Evolutionary conservation across 2,329 filamentous ascomycete genomes (phyloP).

Genomic region (Alternaria gansuensis): DNA sequence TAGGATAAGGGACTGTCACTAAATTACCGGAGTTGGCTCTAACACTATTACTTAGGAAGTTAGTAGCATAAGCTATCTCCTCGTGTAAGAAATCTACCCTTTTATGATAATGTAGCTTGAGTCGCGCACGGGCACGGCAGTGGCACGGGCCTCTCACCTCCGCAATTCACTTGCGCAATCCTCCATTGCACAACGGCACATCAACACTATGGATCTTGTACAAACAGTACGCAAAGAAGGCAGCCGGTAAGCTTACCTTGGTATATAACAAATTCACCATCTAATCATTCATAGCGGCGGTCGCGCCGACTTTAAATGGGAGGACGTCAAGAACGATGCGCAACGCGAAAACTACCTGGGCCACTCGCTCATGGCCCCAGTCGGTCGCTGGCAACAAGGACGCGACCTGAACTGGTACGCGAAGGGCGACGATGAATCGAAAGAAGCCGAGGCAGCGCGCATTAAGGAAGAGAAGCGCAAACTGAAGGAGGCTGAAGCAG

Average conservation of each 20-base stretch:
- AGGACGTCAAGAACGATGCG: slow-evolving; percentile 84
- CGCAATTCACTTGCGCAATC: slow-evolving; percentile 24
- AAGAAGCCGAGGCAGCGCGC: slow-evolving; percentile 67
- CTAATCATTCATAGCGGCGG: slow-evolving; percentile 69
- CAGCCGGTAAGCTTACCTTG: slow-evolving; percentile 63
- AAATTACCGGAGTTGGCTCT: too few species aligned
- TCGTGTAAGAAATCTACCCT: too few species aligned
- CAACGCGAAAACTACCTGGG: slow-evolving; percentile 93
- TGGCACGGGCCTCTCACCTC: slow-evolving; percentile 34
- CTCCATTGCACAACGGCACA: slow-evolving; percentile 3
- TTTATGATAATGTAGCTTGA: too few species aligned
- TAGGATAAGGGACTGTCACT: too few species aligned
- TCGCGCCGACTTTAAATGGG: slow-evolving; percentile 92
- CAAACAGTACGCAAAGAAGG: slow-evolving; percentile 92
- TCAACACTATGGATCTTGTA: slow-evolving; percentile 81
- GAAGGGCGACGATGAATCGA: slow-evolving; percentile 64
- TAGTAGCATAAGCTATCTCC: too few species aligned
- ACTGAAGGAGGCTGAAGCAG: slow-evolving; percentile 91
- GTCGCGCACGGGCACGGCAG: too few species aligned
- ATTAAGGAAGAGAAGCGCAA: slow-evolving; percentile 74
- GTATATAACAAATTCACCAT: neutral
- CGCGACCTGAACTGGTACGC: slow-evolving; percentile 73
- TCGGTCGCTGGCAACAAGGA: slow-evolving; percentile 89
- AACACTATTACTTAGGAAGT: too few species aligned
- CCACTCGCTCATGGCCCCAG: slow-evolving; percentile 89